Conservation (phyloP, 768 basidiomycete genomes). For the Coprinopsis strossmayeri region DNA sequence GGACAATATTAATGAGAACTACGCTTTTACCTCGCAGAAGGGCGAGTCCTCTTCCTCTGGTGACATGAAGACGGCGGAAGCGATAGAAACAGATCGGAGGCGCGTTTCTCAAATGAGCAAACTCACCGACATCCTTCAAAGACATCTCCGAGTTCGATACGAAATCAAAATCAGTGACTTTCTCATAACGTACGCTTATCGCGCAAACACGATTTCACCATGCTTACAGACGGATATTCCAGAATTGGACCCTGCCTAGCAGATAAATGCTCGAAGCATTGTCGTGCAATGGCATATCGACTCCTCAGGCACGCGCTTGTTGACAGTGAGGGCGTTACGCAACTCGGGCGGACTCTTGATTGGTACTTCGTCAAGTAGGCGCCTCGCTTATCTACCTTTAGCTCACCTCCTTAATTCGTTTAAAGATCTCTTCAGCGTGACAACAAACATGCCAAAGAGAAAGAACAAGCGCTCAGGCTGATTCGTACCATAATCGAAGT, state of each 20-base stretch:
- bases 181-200: slow-evolving; percentile 60
- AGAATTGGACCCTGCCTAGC: slow-evolving; percentile 76
- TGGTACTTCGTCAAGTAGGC: slow-evolving; percentile 86
- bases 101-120: slow-evolving; percentile 59
- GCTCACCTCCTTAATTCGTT: slow-evolving; percentile 8
- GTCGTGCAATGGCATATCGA: slow-evolving; percentile 79
- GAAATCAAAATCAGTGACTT: slow-evolving; percentile 67
- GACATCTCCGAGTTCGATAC: slow-evolving; percentile 69
- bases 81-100: slow-evolving; percentile 42
- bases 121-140: slow-evolving; percentile 59
- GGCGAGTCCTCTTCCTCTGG: slow-evolving; percentile 28
- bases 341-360: slow-evolving; percentile 64
- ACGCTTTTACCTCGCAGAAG: slow-evolving; percentile 21
- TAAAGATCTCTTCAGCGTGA: slow-evolving; percentile 79
- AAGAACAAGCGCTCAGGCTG: slow-evolving; percentile 89
- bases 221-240: not conserved
- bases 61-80: slow-evolving; percentile 21
- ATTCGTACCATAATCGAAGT: slow-evolving; percentile 79
- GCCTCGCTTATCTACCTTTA: not conserved
- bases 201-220: not conserved
- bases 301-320: slow-evolving; percentile 74
- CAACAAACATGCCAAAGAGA: slow-evolving; percentile 74
- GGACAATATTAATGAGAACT: slow-evolving; percentile 34
- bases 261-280: slow-evolving; percentile 66
- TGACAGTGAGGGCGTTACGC: slow-evolving; percentile 63